Evolutionary conservation across 495 filamentous ascomycete species (phyloP), one percentile per base, ranked within the genome.

Genomic region (Aspergillus nanangensis): DNA sequence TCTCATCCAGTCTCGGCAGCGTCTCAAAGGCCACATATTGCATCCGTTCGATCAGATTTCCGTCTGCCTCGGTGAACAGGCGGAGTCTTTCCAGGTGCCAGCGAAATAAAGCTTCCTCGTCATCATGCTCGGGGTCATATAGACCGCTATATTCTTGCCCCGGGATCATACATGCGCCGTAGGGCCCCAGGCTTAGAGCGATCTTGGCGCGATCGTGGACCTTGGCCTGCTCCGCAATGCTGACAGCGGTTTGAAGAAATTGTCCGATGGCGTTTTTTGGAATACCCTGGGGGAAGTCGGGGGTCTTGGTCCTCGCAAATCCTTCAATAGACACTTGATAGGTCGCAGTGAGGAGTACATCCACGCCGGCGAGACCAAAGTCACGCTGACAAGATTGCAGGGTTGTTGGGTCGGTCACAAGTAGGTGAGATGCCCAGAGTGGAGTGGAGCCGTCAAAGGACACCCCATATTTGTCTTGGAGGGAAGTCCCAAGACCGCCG

Each of bases 21-120:
- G 83, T 87, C 66, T 87, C 83, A 50, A 86, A 82, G 0, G 81
- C 80, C 40, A 87, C 57, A 56, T 76, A 77, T 52, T 70, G 56
- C 29, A 84, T 52, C 4, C 31, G 20, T 11, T 41, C 44, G 36
- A 35, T 27, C n/a, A 69, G 51, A 13, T 54, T 45, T 14, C 55
- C 63, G 2, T 61, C 56, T 7, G 61, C 58, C 27, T 61, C 60
- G 15, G 41, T 38, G 51, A 84, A 82, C 31, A 81, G 55, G 4
- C 41, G 17, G 42, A 84, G 24, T 5, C 82, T 63, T 20, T 75
- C 56, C n/a, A 54, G 41, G 61, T 87, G 83, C 79, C 80, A 87
- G 3, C 56, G 40, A 11, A 58, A 52, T 41, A 85, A 57, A 21
- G 61, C 49, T 8, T 70, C 65, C 44, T 65, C 61, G 5, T 42